Base-by-base conservation (phyloP, 1,139 yeast species). In the Yamadazyma atlantica region DNA sequence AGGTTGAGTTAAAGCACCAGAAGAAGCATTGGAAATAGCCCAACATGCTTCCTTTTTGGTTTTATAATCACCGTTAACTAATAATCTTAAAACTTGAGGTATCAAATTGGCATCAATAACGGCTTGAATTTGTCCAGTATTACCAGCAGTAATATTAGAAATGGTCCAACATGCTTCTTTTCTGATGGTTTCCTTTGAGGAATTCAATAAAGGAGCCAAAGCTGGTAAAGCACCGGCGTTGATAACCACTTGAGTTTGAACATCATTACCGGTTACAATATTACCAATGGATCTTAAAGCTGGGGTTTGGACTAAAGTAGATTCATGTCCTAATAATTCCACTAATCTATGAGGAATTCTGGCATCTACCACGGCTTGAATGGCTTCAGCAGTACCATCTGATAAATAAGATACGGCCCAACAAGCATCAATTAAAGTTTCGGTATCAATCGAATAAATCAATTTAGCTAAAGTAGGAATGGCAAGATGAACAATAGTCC, bases 91-190 rank as follows among this genome's bases (percentile, higher is more conserved):
- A 48, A 94, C 80, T 46, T 92, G 96, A 32, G 98, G 98, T 49
- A 92, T 82, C 60, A 92, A 75, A 69, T 92, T 92, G 46, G 92
- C 84, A 60, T 90, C 96, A 55, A 92, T 89, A 38, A 92, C 97
- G 4, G 97, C 92, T 69, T 92, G 97, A 55, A 92, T 89, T 72
- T 92, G 98, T 47, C 85, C 90, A 23, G 90, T 70, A 63, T 88
- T 92, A 55, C 98, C 98, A 25, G 98, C 98, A 32, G 98, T 92
- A 57, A 92, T 89, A 67, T 92, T 92, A 41, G 97, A 89, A 50
- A 92, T 82, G 29, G 98, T 92, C 98, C 98, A 92, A 72, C 98
- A 90, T 7, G 97, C 95, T 68, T 94, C 98, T 63, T 92, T 92
- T 59, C 95, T 82, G 53, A 92, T 85, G 17, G 94, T 82, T 61